Base-by-base conservation (phyloP, 108 stramenopile species). In the Cyclotella cryptica region DNA sequence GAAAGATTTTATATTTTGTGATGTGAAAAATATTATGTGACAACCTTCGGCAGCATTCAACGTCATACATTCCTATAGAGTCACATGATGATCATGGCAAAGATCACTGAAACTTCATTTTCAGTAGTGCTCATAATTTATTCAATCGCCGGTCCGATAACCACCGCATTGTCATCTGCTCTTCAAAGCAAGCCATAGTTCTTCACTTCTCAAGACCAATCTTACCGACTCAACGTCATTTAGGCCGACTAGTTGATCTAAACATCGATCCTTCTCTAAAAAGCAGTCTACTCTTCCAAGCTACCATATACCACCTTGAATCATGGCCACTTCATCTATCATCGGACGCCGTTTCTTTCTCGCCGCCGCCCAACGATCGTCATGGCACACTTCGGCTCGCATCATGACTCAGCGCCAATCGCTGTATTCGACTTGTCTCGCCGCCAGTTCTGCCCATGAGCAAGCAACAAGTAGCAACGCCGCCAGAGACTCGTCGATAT, bases 331-430 rank as follows among this genome's bases (percentile, higher is more conserved):
- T 45, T 74, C 80, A 57, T 69, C 72, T 17, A 53, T 74, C 51
- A 17, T 81, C 67, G 67, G 65, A 61, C 80, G 80, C 51, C 68
- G 67, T 47, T 42, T 69, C 58, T 77, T 77, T 39, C 75, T 81
- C 62, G 67, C 69, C 40, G 60, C 80, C 21, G 80, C 74, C 41
- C 64, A 63, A 13, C 61, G 73, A 8, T 74, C 73, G 5, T 66
- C 65, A 3, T 66, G 65, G 65, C 65, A 66, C 44, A 28, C 65
- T 45, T 30, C 66, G 45, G 44, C 66, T 9, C 55, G 75, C 35
- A 40, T 47, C 22, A 53, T 55, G 45, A 47, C 49, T 35, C 75
- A 77, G 22, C 75, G 75, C 21, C 75, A 77, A 49, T 58, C 66
- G 39, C 24, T 77, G 29, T 68, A 39, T 12, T 45, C 42, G 13